Evolutionary conservation across 2,329 filamentous ascomycete genomes (phyloP), one percentile per base, ranked within the genome.

Genomic region (Colletotrichum sp.): DNA sequence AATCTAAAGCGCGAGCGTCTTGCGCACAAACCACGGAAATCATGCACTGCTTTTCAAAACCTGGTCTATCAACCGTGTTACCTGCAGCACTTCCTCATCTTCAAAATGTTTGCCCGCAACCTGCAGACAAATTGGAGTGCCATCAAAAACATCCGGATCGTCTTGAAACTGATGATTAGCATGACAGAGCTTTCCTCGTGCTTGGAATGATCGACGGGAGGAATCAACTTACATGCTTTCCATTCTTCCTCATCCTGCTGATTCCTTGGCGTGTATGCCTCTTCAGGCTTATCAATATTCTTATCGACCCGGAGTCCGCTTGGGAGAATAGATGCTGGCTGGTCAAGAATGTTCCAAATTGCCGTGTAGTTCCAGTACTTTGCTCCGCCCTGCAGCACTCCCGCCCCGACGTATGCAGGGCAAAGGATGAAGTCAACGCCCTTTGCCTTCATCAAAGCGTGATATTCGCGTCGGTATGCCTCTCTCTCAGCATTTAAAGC

Each of bases 61-160:
- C 24, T 8, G 59, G 21, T 70, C 71, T 26, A 73, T n/a, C n/a
- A 73, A 13, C 6, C 9, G 44, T 24, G 71, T 34, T 32, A 32
- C 71, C 10, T 64, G 71, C 80, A 76, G 18, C 30, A 76, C 34
- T 28, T 70, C 66, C 18, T 76, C 74, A 4, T 76, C 74, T n/a
- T 73, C 44, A n/a, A 74, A 75, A 24, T 63, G 74, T 21, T 70
- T 73, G 5, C 74, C 74, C 3, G 64, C 60, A 12, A 76, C 16
- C 30, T 76, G 74, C 28, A 76, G 28, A 26, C 70, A 68, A 8
- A 74, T 16, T 1, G 71, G 49, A 15, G 60, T 52, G 12, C 52
- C 71, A 10, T 74, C 59, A 10, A 76, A 74, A 21, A 55, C 16
- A 9, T 75, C 65, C 8, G 74, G 6, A 16, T 76, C 74, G 30